These are phyloP conservation scores for Raffaelea arxii DNA, from an alignment of 2,329 filamentous ascomycete species.

Conservation along the genomic window DNA sequence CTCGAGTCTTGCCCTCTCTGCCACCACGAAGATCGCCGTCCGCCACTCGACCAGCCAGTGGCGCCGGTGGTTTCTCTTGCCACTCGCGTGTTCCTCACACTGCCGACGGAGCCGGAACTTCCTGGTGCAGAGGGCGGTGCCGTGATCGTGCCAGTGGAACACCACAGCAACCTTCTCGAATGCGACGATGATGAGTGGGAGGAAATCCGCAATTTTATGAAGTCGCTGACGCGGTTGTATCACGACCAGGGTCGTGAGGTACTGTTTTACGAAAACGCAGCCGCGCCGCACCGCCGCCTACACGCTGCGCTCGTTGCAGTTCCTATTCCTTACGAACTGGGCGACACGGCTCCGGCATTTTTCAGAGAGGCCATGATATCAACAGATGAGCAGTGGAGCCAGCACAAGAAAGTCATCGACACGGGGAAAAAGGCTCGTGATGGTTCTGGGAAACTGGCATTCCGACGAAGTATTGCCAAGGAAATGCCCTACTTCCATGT, in stretches of 20 bases:
- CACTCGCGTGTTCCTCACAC: conserved; percentile 77
- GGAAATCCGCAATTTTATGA: conserved; percentile 98
- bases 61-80: conserved; percentile 81
- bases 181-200: conserved; percentile 99
- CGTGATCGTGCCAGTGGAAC: conserved; percentile 80
- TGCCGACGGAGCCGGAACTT: conserved; percentile 83
- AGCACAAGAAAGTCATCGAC: conserved; percentile 91
- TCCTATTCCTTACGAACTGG: conserved; percentile 83
- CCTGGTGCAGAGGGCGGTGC: conserved; percentile 62
- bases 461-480: conserved; percentile 73
- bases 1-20: conserved; percentile 85
- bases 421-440: conserved; percentile 57
- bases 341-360: conserved; percentile 84
- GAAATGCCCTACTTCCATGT: conserved; percentile 99
- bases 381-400: conserved; percentile 86
- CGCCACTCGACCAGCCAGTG: conserved; percentile 55
- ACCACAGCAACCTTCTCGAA: conserved; percentile 84
- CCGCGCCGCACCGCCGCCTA: conserved; percentile 62
- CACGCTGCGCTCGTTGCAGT: conserved; percentile 83
- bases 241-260: conserved; percentile 87
- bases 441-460: conserved; percentile 70
- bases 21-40: conserved; percentile 71
- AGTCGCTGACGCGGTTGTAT: conserved; percentile 86
- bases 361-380: conserved; percentile 90
- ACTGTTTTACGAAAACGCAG: conserved; percentile 96